Base-by-base conservation (phyloP, 2,329 filamentous ascomycete genomes). In the Ilyonectria robusta region DNA sequence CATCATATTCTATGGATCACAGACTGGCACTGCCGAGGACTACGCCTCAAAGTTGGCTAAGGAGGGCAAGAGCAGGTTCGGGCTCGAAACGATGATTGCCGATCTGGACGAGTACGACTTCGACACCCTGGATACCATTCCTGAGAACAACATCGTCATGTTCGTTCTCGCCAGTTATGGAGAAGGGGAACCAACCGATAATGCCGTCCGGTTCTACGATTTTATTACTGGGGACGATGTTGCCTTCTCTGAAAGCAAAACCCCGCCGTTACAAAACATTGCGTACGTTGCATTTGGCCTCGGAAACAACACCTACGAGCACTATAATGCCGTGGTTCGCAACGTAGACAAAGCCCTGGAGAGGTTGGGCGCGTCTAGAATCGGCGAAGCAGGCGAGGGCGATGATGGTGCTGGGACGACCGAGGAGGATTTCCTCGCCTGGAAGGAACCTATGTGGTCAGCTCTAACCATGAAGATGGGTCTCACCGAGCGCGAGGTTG, bases 361-460 rank as follows among this genome's bases (percentile, higher is more conserved):
- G 77, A 95, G 93, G 77, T 87, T 97, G 19, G 96, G 96, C 68
- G 96, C 93, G 9, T 87, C 90, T 78, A 89, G 94, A 72, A 93
- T 98, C 73, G 95, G 95, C 48, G 86, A 91, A 65, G 94, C 94
- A 63, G 96, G 96, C 75, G 95, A 98, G 84, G 96, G 96, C 77
- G 96, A 99, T 76, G 96, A 99, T 80, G 96, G 96, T 71, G 95
- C 96, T 71, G 96, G 96, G 67, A 98, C 96, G 64, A 99, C 98
- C 96, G 96, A 99, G 84, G 96, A 99, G 84, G 96, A 99, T 78
- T 99, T 98, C 81, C 84, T 99, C 76, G 94, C 95, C 72, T 99
- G 96, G 96, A 99, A 99, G 84, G 96, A 99, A 78, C 94, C 95
- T 68, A 98, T 99, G 96, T 99, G 96, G 96, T 85, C 88, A 76